Base-by-base conservation (phyloP, 176 grass and related monocot species). In the Juncus effusus region DNA sequence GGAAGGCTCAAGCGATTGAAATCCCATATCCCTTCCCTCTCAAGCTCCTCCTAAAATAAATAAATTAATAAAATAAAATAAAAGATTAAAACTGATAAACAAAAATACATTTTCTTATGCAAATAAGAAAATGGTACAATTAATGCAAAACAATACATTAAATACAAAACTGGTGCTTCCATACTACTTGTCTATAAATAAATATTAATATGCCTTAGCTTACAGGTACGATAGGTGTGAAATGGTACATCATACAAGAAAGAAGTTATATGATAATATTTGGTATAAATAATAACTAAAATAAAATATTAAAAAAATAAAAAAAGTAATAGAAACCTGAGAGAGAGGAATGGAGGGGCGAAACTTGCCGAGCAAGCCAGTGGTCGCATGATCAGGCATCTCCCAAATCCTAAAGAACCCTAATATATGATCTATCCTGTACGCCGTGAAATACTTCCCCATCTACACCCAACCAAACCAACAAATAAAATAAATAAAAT, bases 331-430 rank as follows among this genome's bases (percentile, higher is more conserved):
- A 40, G 68, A 3, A 76, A 93, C 94, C 94, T 99, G 85, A 74
- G 85, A 93, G 80, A 99, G 83, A 77, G 94, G 59, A 69, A 99
- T 99, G 39, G 88, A 99, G 75, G 94, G 94, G 64, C 94, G 90
- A 72, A 99, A 93, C 74, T 99, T 99, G 53, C 94, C 94, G 75
- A 90, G 51, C 55, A 99, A 74, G 78, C 89, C 94, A 65, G 94
- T 93, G 60, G 77, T 83, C 57, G 94, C 85, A 82, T 99, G 94
- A 51, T 86, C 85, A 51, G 94, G 94, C 78, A 99, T 86, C 67
- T 99, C 94, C 94, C 94, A 99, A 77, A 99, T 99, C 69, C 94
- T 92, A 88, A 99, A 99, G 73, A 99, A 99, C 57, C 94, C 94
- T 72, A 99, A 86, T 42, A 99, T 99, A 58, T 99, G 94, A 72